phyloP scores from a whole-genome alignment of 2,329 filamentous ascomycete genomes.

The Stemphylium lycopersici region DNA sequence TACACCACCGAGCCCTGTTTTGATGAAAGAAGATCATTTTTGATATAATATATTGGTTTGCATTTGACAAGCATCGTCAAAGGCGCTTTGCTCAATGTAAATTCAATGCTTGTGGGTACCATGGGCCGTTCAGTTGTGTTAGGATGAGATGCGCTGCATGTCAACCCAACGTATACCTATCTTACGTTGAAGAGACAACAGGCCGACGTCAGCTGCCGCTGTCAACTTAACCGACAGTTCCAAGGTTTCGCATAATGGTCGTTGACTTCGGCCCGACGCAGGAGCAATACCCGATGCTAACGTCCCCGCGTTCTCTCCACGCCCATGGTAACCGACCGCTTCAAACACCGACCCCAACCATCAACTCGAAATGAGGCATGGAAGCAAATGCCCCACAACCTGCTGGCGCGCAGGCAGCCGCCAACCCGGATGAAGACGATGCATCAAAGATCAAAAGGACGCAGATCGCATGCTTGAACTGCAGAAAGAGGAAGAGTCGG shows the following conservation, averaged over 20 bases:
- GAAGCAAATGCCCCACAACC: conserved; percentile 20
- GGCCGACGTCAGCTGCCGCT: neutral
- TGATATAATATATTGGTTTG: neutral
- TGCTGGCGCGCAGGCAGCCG: conserved; percentile 12
- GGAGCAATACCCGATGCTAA: conserved; percentile 13
- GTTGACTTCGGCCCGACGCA: conserved; percentile 10
- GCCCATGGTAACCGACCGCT: conserved; percentile 15
- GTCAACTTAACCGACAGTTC: neutral
- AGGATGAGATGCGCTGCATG: no score
- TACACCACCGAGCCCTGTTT: conserved; percentile 48
- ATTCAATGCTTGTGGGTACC: no score
- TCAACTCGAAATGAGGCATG: conserved; percentile 18
- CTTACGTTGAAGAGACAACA: neutral
- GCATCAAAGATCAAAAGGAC: conserved; percentile 29
- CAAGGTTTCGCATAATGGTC: neutral
- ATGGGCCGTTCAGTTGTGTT: no score
- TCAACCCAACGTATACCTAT: no score
- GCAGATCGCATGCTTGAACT: conserved; percentile 42
- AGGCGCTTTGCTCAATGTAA: no score
- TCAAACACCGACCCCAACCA: conserved; percentile 20
- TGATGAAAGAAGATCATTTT: neutral
- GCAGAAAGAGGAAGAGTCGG: conserved; percentile 48
- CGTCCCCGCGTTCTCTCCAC: conserved; percentile 9
- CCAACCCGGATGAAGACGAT: conserved; percentile 24
- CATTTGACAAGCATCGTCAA: neutral